These are phyloP conservation scores for Kazachstania sp. DNA, from an alignment of 1,139 yeast genomes.

Conservation along the genomic window DNA sequence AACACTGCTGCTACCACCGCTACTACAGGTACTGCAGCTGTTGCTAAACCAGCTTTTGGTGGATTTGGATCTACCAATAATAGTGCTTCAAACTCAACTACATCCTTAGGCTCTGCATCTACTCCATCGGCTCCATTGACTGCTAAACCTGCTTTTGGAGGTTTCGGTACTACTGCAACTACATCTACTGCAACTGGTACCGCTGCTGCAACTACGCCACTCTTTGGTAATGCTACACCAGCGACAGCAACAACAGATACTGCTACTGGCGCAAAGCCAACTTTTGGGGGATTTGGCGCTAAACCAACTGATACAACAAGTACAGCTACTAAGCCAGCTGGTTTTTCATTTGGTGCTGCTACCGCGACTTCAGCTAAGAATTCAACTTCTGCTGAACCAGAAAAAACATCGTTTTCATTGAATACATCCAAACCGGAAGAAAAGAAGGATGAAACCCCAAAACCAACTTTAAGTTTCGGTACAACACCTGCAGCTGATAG, in stretches of 20 bases:
- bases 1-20: background rate
- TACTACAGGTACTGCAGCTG: background rate
- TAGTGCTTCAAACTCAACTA: background rate
- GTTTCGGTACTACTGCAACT: conserved; percentile 1
- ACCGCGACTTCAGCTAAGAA: too few species aligned
- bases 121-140: conserved; percentile 3
- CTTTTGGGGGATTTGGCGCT: too few species aligned
- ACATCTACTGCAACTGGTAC: too few species aligned
- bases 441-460: conserved; percentile 11
- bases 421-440: conserved; percentile 12
- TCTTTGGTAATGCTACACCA: background rate
- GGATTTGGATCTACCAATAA: conserved; percentile 11
- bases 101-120: conserved; percentile 1
- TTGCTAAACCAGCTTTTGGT: conserved; percentile 5
- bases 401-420: conserved; percentile 27
- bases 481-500: too few species aligned
- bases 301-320: conserved; percentile 9
- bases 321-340: background rate
- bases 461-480: conserved; percentile 24
- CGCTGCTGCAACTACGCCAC: background rate
- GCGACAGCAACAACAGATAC: background rate
- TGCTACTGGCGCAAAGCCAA: background rate
- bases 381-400: conserved; percentile 6
- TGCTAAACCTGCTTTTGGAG: conserved; percentile 5
- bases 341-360: background rate